Evolutionary conservation across 495 filamentous ascomycete genomes (phyloP), one percentile per base, ranked within the genome.

Genomic region (Elasticomyces elasticus): DNA sequence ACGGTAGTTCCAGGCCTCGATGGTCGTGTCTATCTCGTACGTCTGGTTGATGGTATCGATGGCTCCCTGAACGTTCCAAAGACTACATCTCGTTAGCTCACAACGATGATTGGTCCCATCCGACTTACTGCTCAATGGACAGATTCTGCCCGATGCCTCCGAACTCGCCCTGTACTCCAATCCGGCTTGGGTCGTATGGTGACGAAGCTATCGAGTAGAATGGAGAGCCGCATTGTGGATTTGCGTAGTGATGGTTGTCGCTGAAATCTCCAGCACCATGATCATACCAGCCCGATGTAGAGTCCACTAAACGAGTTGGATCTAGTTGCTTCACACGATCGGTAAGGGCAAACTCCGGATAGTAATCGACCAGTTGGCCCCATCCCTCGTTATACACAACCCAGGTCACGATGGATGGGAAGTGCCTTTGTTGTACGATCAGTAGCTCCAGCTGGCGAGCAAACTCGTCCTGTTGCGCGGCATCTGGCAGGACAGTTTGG

Each of bases 331-430:
- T 69, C 33, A 86, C 68, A 0, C 70, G 66, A 1, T 74, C 69
- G 0, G 80, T 80, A 15, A 85, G 62, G 10, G 62, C 67, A 20
- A 77, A 75, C 55, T 84, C 80, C 0, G 80, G 79, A 48, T 75
- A 69, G 13, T 63, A 37, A n/a, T 70, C 46, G 0, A 53, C 70
- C 22, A 74, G 64, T 54, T 86, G 82, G 9, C 79, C 82, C 82
- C 82, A 86, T 27, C 81, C 82, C 62, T 86, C 82, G 62, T 86
- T 86, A 63, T 86, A 86, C 56, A 86, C 77, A 33, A 83, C 64
- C 74, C 74, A 78, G 13, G 66, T 63, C 15, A 75, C 66, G 49
- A 86, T 84, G 50, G 75, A 78, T 0, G 82, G 75, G 58, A 79
- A 82, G 59, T 70, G 78, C 67, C 76, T 82, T 63, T 76, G 76